A percentile compares a stretch with the other conserved stretches of the same genome.
Evolutionary conservation across 371 early-diverging fungal genomes (phyloP).

Genomic region (Furculomyces boomerangus): DNA sequence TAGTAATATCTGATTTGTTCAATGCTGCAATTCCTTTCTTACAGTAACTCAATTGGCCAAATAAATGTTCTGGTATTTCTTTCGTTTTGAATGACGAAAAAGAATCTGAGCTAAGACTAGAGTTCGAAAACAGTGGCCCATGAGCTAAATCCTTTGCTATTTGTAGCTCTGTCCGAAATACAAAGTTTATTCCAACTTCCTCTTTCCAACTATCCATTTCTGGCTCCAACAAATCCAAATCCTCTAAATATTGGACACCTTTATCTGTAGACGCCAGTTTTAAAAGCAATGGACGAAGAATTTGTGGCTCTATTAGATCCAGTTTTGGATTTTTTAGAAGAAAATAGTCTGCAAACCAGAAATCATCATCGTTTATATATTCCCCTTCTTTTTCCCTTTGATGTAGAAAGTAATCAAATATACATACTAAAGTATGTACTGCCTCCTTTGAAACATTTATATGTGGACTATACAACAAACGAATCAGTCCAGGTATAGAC

Average conservation of each 20-base stretch:
- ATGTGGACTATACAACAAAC: background rate
- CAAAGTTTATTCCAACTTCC: conserved; percentile 15
- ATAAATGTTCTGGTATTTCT: conserved; percentile 18
- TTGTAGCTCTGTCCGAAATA: conserved; percentile 19
- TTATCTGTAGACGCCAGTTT: conserved; percentile 11
- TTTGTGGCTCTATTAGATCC: conserved; percentile 5
- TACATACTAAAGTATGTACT: background rate
- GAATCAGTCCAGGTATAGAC: background rate
- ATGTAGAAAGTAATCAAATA: background rate
- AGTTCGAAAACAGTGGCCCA: conserved; percentile 18
- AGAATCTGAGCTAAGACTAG: background rate
- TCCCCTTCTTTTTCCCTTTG: background rate
- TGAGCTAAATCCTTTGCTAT: conserved; percentile 17
- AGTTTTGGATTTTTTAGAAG: background rate
- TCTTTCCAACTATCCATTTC: conserved; percentile 24
- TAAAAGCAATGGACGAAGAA: conserved; percentile 15
- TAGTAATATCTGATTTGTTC: conserved; percentile 7
- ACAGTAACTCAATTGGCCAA: conserved; percentile 15
- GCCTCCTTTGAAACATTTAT: background rate
- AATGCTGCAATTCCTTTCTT: conserved; percentile 10
- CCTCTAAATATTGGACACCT: conserved; percentile 11
- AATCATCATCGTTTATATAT: background rate
- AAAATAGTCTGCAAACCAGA: background rate
- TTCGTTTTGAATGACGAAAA: conserved; percentile 13
- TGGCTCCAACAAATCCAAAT: conserved; percentile 14